Conservation (phyloP, 257 asterid genomes). For the Jacaranda copaia region DNA sequence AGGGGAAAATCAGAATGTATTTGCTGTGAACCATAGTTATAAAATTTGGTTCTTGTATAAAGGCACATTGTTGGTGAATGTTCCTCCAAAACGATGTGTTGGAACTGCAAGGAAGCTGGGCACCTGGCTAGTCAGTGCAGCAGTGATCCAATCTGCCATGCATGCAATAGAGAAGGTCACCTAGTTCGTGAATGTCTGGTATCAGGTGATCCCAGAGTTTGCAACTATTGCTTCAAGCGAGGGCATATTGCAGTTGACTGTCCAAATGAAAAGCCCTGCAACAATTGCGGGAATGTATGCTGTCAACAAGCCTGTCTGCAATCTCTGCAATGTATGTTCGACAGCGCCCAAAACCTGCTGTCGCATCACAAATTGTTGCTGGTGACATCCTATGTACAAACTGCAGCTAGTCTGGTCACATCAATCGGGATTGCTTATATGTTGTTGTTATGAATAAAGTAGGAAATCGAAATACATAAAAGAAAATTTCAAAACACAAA, state of each 20-base stretch:
- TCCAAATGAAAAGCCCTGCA: conserved; percentile 25
- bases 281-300: conserved; percentile 22
- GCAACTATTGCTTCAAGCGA: conserved; percentile 28
- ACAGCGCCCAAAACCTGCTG: conserved; percentile 26
- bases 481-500: too few species aligned
- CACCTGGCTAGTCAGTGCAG: conserved; percentile 28
- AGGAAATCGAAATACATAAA: too few species aligned
- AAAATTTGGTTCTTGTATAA: not conserved
- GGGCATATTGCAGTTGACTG: conserved; percentile 32
- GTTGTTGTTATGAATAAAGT: too few species aligned
- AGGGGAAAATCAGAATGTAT: not conserved
- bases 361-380: conserved; percentile 4
- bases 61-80: conserved; percentile 31
- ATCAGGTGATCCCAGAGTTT: conserved; percentile 14
- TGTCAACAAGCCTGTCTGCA: conserved; percentile 26
- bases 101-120: conserved; percentile 34
- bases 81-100: conserved; percentile 28
- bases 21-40: not conserved
- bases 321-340: conserved; percentile 24
- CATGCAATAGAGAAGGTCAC: conserved; percentile 22
- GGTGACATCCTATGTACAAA: conserved; percentile 20
- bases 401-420: not conserved
- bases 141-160: conserved; percentile 24
- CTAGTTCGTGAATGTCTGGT: conserved; percentile 11
- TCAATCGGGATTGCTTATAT: conserved; percentile 8